phyloP scores from a whole-genome alignment of 208 protist genomes.

The Trypanosoma melophagium region DNA sequence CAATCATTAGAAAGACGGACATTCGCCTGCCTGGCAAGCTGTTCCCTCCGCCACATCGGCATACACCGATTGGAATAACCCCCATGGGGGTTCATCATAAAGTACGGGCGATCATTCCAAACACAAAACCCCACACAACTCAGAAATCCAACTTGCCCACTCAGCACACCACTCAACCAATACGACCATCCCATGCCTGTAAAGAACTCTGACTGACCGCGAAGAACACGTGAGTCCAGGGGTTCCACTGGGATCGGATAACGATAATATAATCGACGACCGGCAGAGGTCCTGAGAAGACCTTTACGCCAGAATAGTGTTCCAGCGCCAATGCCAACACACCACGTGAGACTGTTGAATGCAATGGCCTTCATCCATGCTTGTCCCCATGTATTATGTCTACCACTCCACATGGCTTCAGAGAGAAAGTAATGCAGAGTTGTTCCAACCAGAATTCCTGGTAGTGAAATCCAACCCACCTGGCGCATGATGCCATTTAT shows the following conservation, averaged over 20 bases:
- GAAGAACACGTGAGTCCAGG: constrained; percentile 73
- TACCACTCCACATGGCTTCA: constrained; percentile 84
- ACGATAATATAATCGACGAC: constrained; percentile 72
- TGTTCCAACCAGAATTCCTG: constrained; percentile 60
- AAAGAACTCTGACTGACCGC: constrained; percentile 55
- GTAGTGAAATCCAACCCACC: constrained; percentile 63
- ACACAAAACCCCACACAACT: constrained; percentile 68
- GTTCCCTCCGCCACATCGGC: constrained; percentile 74
- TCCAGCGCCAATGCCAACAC: constrained; percentile 39
- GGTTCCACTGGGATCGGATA: constrained; percentile 73
- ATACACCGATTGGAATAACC: constrained; percentile 73
- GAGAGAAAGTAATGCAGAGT: constrained; percentile 83
- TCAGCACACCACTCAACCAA: constrained; percentile 72
- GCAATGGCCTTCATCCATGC: constrained; percentile 83
- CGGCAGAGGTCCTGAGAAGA: constrained; percentile 45
- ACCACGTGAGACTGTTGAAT: constrained; percentile 68
- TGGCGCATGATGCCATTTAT: constrained; percentile 79
- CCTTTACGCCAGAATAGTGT: constrained; percentile 72
- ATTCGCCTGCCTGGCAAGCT: constrained; percentile 54
- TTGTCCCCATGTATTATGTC: constrained; percentile 80
- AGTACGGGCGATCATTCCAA: constrained; percentile 65
- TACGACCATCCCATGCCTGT: constrained; percentile 86
- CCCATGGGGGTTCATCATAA: constrained; percentile 85
- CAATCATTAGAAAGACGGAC: constrained; percentile 6
- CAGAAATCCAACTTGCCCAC: constrained; percentile 67